phyloP scores from a whole-genome alignment of 306 rosid genomes.

The Quercus agrifolia region DNA sequence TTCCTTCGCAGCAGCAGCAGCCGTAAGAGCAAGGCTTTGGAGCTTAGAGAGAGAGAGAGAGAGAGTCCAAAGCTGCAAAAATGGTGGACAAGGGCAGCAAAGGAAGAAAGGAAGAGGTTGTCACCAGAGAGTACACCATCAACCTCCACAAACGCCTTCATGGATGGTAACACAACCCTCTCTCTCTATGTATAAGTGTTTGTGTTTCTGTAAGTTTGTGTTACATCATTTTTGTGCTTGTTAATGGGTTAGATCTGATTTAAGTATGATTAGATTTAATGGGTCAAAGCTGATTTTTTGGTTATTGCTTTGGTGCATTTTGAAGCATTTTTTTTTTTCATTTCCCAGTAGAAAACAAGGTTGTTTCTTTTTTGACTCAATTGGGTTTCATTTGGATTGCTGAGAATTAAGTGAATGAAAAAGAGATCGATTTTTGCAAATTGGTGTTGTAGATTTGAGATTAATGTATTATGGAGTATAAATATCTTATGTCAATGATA shows the following conservation, averaged over 20 bases:
- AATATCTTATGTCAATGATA: background rate
- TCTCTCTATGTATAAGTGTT: background rate
- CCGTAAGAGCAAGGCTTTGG: background rate
- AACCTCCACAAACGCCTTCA: conserved; percentile 52
- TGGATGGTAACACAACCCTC: conserved; percentile 29
- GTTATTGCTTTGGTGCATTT: background rate
- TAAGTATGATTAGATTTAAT: background rate
- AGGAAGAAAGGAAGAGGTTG: conserved; percentile 43
- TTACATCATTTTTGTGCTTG: background rate
- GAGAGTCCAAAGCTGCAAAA: background rate
- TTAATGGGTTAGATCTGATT: background rate
- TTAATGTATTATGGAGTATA: background rate
- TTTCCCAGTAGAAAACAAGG: background rate
- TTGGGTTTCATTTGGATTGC: background rate
- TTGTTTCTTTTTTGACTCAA: background rate
- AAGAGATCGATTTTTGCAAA: too few species aligned
- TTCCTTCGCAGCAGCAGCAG: conserved; percentile 6
- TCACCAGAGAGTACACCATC: conserved; percentile 44
- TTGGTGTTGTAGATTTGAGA: too few species aligned
- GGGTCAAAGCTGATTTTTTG: background rate
- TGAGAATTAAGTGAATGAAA: too few species aligned
- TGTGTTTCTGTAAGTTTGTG: background rate
- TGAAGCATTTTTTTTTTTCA: background rate
- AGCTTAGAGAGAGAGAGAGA: too few species aligned
- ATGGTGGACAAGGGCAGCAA: conserved; percentile 45